Base-by-base conservation (phyloP, 2,329 filamentous ascomycete species). In the Helicocarpus griseus region DNA sequence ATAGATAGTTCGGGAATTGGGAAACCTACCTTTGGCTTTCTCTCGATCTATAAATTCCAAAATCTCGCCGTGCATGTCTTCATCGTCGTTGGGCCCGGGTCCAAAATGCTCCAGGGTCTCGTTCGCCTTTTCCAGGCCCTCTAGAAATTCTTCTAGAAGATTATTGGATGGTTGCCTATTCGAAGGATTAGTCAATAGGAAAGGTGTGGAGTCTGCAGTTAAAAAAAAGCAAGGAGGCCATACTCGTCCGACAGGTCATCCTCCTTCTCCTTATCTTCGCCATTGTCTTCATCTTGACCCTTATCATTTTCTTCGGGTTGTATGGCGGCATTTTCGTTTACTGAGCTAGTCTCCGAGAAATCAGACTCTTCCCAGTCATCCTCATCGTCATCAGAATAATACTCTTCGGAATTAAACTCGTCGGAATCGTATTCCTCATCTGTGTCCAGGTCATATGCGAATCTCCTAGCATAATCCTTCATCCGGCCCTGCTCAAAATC, bases 11-110 rank as follows among this genome's bases (percentile, higher is more conserved):
- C 13, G 11, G 13, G 44, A 51, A 21, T 21, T 22, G 4, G 36
- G 21, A 19, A 3, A 53, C 59, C 52, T 60, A 66, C 63, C 59
- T 62, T 60, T 68, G 11, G 65, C 62, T 51, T 65, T 66, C 46
- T 69, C 62, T 22, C 66, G 63, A 22, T 69, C 61, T 4, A 66
- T 33, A 52, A 64, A 65, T 2, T 56, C 56, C 29, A 60, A 59
- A 29, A 65, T 67, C 11, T 66, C 54, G 22, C 57, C 56, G 6
- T 55, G 52, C 21, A 51, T 54, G 19, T 44, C 46, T 21, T 40
- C n/a, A 31, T 48, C 49, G 6, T 52, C 52, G 5, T 44, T 11
- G 14, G 45, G 52, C n/a, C 33, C 21, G 5, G 46, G 51, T 14
- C 51, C 51, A 17, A 53, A 53, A 11, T 36, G 28, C 5, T 53